Evolutionary conservation across 441 rosid genomes (phyloP), one percentile per base, ranked within the genome.

Genomic region (Croton laevigatus): DNA sequence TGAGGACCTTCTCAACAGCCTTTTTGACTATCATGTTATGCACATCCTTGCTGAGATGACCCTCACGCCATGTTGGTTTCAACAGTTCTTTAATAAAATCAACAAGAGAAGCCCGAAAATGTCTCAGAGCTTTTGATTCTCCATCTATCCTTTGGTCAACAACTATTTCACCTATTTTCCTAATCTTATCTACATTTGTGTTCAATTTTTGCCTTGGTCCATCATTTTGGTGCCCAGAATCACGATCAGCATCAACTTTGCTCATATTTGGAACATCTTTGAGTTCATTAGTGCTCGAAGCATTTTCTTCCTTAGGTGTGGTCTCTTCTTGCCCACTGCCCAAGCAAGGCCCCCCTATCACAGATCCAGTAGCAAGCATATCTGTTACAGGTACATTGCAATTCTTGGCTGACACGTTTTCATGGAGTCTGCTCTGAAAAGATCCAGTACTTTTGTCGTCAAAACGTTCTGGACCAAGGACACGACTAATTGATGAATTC

Each of bases 11-110:
- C 57, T 91, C 96, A 66, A 81, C 80, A 63, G 96, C 82, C 71
- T 81, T 93, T 78, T 84, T 95, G 49, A 88, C 99, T 70, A 91
- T 82, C 71, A 69, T 78, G 80, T 91, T 91, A 81, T 91, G 97
- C 17, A 81, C 90, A 57, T 93, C 93, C 86, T 89, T 91, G 82
- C 81, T 87, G 54, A 95, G 86, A 79, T 75, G 87, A 69, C 97
- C 97, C 46, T 87, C 88, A 34, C 82, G 88, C 99, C 99, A 95
- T 45, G 79, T 59, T 49, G 99, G 98, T 82, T 86, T 89, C 85
- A 93, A 63, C 70, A 87, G 68, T 59, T 88, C 98, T 75, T 91
- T 92, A 46, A 89, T 76, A 57, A 78, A 81, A 61, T 87, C 96
- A 66, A 92, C 80, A 68, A 92, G 89, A 69, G 81, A 87, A 66